phyloP scores from a whole-genome alignment of 2,329 filamentous ascomycete genomes.

The Tolypocladium amazonense region DNA sequence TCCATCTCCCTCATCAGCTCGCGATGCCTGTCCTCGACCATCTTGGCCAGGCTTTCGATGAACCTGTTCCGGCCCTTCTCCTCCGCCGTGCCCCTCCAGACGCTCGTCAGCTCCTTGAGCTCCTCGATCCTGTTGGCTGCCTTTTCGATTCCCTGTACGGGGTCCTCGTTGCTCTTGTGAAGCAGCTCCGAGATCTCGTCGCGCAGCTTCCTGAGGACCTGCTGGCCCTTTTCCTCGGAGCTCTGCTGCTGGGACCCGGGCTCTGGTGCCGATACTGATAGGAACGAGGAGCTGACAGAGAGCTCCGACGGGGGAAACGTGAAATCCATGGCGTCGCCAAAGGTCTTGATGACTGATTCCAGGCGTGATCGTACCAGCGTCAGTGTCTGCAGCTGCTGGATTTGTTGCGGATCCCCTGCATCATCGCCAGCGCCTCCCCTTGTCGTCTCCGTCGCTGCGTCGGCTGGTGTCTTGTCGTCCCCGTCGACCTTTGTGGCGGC shows the following conservation, averaged over 20 bases:
- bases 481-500: slow-evolving; percentile 4
- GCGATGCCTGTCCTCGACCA: slow-evolving; percentile 66
- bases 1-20: slow-evolving; percentile 44
- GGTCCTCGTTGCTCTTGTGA: slow-evolving; percentile 37
- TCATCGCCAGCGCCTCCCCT: slow-evolving; percentile 5
- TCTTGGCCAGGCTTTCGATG: slow-evolving; percentile 68
- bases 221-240: slow-evolving; percentile 78
- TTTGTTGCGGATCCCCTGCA: slow-evolving; percentile 50
- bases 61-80: slow-evolving; percentile 76
- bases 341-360: slow-evolving; percentile 80
- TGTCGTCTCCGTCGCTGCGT: slow-evolving; percentile 11
- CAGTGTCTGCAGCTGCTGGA: slow-evolving; percentile 71
- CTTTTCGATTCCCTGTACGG: slow-evolving; percentile 58
- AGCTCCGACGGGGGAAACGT: slow-evolving; percentile 80
- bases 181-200: slow-evolving; percentile 64
- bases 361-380: slow-evolving; percentile 74
- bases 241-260: slow-evolving; percentile 51
- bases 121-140: slow-evolving; percentile 67
- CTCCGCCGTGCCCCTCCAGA: slow-evolving; percentile 95
- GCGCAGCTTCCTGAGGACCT: slow-evolving; percentile 60
- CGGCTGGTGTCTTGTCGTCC: slow-evolving; percentile 8
- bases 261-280: slow-evolving; percentile 82
- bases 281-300: slow-evolving; percentile 72
- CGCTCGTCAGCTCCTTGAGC: slow-evolving; percentile 61
- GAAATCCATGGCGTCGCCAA: slow-evolving; percentile 94